Evolutionary conservation across 129 eudicot species (phyloP).

Genomic region (Tagetes erecta): DNA sequence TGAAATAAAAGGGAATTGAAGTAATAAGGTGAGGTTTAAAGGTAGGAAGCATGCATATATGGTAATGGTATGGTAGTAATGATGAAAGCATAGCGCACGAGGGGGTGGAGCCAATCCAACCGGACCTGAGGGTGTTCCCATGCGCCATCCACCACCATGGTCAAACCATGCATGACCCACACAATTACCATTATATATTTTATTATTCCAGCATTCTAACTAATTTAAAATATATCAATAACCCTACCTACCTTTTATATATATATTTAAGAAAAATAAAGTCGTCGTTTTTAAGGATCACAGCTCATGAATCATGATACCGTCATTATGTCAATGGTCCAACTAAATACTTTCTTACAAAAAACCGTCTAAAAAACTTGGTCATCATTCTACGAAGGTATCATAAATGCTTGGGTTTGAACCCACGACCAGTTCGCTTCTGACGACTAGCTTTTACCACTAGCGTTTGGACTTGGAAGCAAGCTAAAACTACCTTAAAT

Average conservation of each 20-base stretch:
- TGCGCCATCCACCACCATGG: constrained; percentile 26
- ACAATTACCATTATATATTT: not conserved
- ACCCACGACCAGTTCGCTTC: too few species aligned
- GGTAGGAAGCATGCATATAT: constrained; percentile 28
- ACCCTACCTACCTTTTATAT: not conserved
- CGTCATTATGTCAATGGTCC: not conserved
- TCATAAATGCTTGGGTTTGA: too few species aligned
- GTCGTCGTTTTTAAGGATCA: not conserved
- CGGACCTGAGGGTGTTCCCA: constrained; percentile 16
- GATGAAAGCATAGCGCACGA: constrained; percentile 39
- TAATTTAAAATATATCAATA: not conserved
- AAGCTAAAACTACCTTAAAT: too few species aligned
- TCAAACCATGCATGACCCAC: constrained; percentile 25
- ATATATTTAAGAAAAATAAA: not conserved
- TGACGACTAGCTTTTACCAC: too few species aligned
- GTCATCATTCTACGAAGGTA: too few species aligned
- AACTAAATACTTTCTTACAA: not conserved
- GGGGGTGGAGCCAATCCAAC: constrained; percentile 42
- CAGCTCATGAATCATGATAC: constrained; percentile 16
- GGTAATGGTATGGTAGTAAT: not conserved
- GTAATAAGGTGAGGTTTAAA: constrained; percentile 20
- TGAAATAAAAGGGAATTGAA: too few species aligned
- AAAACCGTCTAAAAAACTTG: too few species aligned
- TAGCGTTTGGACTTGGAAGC: too few species aligned
- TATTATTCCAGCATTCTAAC: not conserved